Evolutionary conservation across 116 monocot species (phyloP).

Genomic region (Trichopus zeylanicus): DNA sequence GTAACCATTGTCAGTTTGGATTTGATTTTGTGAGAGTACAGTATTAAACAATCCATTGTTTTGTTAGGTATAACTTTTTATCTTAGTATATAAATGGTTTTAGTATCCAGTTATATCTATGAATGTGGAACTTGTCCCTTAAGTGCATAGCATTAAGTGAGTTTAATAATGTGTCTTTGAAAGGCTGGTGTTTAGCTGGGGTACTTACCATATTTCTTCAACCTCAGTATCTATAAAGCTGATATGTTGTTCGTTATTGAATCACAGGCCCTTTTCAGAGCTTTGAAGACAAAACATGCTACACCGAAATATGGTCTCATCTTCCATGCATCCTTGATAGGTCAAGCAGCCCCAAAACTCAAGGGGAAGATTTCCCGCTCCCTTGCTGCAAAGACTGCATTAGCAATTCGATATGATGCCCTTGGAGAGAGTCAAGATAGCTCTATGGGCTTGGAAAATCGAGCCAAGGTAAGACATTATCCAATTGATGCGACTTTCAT

Average conservation of each 20-base stretch:
- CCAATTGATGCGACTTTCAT: not conserved
- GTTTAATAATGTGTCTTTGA: not conserved
- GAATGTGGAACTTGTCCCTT: too few species aligned
- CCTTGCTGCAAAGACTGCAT: slow-evolving; percentile 81
- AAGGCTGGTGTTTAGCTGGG: not conserved
- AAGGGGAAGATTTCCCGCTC: slow-evolving; percentile 94
- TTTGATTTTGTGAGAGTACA: too few species aligned
- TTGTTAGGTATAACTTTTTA: too few species aligned
- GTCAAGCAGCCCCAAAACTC: slow-evolving; percentile 70
- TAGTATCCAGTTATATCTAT: too few species aligned
- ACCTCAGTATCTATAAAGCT: not conserved
- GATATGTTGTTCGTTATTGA: not conserved
- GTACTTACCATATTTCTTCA: not conserved
- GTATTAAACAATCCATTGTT: too few species aligned
- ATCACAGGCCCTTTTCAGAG: slow-evolving; percentile 79
- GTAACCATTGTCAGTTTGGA: too few species aligned
- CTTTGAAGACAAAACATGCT: slow-evolving; percentile 81
- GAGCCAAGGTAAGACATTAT: slow-evolving; percentile 53
- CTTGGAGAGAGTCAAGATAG: slow-evolving; percentile 68
- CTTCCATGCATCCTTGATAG: slow-evolving; percentile 73
- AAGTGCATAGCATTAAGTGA: too few species aligned
- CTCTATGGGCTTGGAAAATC: slow-evolving; percentile 72
- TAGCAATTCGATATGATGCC: slow-evolving; percentile 87
- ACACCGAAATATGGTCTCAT: slow-evolving; percentile 90
- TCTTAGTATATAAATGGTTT: too few species aligned